Percentiles rank a stretch among this genome's conserved stretches.
These are phyloP conservation scores for Emericellopsis cladophorae DNA, from an alignment of 2,329 filamentous ascomycete genomes.

Conservation along the genomic window DNA sequence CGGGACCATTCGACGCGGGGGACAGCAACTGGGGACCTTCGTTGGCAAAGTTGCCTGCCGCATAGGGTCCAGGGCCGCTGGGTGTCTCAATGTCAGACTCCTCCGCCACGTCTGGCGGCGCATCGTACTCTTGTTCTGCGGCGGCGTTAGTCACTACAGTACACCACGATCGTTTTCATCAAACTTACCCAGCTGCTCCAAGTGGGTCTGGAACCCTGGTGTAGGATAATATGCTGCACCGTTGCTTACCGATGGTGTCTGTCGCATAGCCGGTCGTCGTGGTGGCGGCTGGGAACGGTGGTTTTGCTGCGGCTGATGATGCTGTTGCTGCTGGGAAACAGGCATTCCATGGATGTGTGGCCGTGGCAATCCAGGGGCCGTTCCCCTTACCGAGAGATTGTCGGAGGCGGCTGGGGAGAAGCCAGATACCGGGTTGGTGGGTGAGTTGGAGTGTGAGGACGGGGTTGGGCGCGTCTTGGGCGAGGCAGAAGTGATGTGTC, in stretches of 20 bases:
- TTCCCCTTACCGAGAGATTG: conserved; percentile 29
- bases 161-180: conserved; percentile 24
- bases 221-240: conserved; percentile 61
- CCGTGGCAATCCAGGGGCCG: conserved; percentile 16
- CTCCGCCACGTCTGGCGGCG: conserved; percentile 78
- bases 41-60: conserved; percentile 35
- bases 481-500: conserved; percentile 26
- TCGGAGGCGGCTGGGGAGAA: conserved; percentile 33
- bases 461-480: conserved; percentile 72
- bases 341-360: conserved; percentile 17
- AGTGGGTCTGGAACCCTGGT: conserved; percentile 78
- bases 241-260: conserved; percentile 22
- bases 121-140: conserved; percentile 94
- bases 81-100: conserved; percentile 62
- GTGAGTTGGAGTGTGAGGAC: conserved; percentile 57
- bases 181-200: conserved; percentile 87
- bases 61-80: conserved; percentile 51
- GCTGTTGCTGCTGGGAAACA: conserved; percentile 9
- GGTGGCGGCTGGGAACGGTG: conserved; percentile 4
- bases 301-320: conserved; percentile 13
- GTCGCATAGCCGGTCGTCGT: conserved; percentile 14
- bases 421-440: conserved; percentile 32
- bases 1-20: conserved; percentile 14
- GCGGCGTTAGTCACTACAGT: conserved; percentile 38
- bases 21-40: conserved; percentile 31